Conservation (phyloP, 495 filamentous ascomycete species). For the Ramalina peruviana region DNA sequence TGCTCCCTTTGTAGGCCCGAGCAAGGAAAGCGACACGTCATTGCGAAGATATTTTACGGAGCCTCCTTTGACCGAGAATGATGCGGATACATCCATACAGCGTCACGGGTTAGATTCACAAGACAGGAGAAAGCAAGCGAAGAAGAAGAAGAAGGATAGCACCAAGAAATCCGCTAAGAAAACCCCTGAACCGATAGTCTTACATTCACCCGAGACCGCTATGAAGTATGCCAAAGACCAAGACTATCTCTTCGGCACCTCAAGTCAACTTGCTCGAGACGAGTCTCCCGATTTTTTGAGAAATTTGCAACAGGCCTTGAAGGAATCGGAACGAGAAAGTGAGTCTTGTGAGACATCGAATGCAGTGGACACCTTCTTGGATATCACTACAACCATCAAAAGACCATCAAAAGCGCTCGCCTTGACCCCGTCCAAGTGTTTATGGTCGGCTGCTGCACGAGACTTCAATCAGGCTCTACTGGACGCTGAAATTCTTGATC, state of each 20-base stretch:
- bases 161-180: too few species aligned
- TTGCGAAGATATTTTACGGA: constrained; percentile 22
- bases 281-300: constrained; percentile 55
- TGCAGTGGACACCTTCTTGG: background rate
- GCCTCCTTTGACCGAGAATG: background rate
- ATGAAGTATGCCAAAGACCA: constrained; percentile 53
- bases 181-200: constrained; percentile 25
- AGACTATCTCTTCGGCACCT: constrained; percentile 83
- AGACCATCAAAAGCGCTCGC: constrained; percentile 16
- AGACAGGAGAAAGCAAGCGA: constrained; percentile 21
- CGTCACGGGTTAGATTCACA: background rate
- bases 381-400: background rate
- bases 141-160: too few species aligned
- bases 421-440: constrained; percentile 23
- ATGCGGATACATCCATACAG: too few species aligned
- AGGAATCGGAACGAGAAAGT: constrained; percentile 34
- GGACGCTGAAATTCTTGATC: constrained; percentile 41
- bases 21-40: constrained; percentile 16
- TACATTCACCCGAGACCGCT: constrained; percentile 65
- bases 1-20: constrained; percentile 46
- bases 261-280: constrained; percentile 70
- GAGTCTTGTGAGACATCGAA: background rate
- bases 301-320: constrained; percentile 57
- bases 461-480: constrained; percentile 46
- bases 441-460: constrained; percentile 60